Evolutionary conservation across 148 eudicot species (phyloP).

Genomic region (Rhododendron williamsianum): DNA sequence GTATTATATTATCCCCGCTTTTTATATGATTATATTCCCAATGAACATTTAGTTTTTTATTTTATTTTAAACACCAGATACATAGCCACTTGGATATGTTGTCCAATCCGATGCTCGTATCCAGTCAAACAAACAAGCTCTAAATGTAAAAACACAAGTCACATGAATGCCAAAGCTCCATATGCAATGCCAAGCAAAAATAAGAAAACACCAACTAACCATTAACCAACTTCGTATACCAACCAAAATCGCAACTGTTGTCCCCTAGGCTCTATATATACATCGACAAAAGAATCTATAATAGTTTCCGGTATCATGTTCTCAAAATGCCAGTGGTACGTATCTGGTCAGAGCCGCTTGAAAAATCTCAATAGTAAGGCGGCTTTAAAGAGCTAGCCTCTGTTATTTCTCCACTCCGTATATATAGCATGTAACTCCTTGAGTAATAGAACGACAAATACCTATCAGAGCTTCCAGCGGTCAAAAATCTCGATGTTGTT

Average conservation of each 20-base stretch:
- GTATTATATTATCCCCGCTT: too few species aligned
- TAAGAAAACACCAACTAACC: neutral
- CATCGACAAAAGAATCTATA: neutral
- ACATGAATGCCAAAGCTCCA: neutral
- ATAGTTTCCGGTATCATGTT: neutral
- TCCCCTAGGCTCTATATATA: neutral
- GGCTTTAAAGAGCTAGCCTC: neutral
- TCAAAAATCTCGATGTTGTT: slow-evolving; percentile 7
- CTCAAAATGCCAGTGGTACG: neutral
- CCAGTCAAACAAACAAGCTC: neutral
- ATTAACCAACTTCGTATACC: neutral
- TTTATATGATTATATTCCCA: neutral
- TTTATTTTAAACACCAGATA: neutral
- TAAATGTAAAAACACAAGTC: neutral
- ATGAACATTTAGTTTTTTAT: neutral
- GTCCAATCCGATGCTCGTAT: neutral
- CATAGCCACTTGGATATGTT: neutral
- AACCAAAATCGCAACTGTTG: slow-evolving; percentile 3
- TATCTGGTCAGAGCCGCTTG: neutral
- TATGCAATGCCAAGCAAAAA: neutral
- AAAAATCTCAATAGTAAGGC: neutral
- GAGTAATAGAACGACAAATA: neutral
- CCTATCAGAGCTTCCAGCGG: neutral
- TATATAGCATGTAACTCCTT: neutral
- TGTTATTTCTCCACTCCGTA: neutral